phyloP scores from a whole-genome alignment of 163 green algal species.

The Trebouxia gelatinosa region DNA sequence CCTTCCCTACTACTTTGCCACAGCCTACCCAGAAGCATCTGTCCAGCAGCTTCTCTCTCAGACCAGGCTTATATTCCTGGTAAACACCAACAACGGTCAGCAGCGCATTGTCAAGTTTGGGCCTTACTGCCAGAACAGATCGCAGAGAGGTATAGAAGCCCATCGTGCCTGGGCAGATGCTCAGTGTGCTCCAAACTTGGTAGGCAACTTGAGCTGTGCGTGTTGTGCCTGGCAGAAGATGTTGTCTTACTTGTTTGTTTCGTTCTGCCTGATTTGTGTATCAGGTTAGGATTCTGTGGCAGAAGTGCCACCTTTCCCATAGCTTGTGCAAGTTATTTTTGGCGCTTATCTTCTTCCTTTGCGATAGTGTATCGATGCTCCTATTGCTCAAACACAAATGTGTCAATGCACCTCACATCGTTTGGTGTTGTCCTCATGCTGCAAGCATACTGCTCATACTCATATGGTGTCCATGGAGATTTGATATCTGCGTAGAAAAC shows the following conservation, averaged over 20 bases:
- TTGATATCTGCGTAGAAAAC: slow-evolving; percentile 16
- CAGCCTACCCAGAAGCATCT: slow-evolving; percentile 27
- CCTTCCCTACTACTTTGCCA: slow-evolving; percentile 26
- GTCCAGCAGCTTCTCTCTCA: slow-evolving; percentile 26
- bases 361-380: slow-evolving; percentile 8
- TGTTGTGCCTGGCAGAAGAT: slow-evolving; percentile 22
- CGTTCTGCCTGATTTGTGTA: slow-evolving; percentile 12
- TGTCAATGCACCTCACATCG: slow-evolving; percentile 11
- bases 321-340: slow-evolving; percentile 15
- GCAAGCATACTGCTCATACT: slow-evolving; percentile 16
- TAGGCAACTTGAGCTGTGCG: slow-evolving; percentile 23
- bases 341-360: slow-evolving; percentile 17
- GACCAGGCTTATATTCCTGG: slow-evolving; percentile 24
- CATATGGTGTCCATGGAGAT: slow-evolving; percentile 5
- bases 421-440: slow-evolving; percentile 14
- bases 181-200: slow-evolving; percentile 24
- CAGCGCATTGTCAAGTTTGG: slow-evolving; percentile 26
- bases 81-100: slow-evolving; percentile 19
- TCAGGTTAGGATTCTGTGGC: slow-evolving; percentile 5
- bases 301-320: slow-evolving; percentile 17
- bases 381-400: slow-evolving; percentile 1
- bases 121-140: slow-evolving; percentile 22
- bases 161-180: slow-evolving; percentile 23
- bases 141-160: slow-evolving; percentile 18
- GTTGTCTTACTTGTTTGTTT: slow-evolving; percentile 17